Evolutionary conservation across 805 yeast genomes (phyloP).

Genomic region (Ogataea nonfermentans): DNA sequence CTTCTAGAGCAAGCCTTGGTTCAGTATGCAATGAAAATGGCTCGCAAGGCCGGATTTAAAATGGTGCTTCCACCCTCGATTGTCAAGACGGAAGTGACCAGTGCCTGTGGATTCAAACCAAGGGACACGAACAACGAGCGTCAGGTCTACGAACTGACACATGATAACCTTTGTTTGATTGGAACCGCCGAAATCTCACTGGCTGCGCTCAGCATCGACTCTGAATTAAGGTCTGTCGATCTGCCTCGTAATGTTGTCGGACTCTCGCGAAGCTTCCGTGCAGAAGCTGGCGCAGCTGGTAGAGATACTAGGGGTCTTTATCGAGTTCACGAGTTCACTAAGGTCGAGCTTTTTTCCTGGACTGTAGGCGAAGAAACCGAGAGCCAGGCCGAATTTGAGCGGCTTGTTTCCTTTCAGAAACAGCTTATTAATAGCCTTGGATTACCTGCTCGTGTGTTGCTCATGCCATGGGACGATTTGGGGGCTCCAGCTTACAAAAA

Average conservation of each 20-base stretch:
- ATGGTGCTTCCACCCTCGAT: constrained; percentile 83
- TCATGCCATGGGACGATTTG: constrained; percentile 87
- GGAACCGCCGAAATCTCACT: constrained; percentile 97
- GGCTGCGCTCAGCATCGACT: constrained; percentile 70
- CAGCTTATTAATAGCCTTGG: constrained; percentile 66
- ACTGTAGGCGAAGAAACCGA: constrained; percentile 32
- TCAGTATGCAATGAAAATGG: constrained; percentile 69
- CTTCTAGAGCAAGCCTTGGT: constrained; percentile 84
- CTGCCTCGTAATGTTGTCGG: constrained; percentile 71
- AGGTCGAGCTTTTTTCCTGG: constrained; percentile 90
- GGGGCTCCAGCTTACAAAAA: constrained; percentile 94
- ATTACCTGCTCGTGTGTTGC: constrained; percentile 72
- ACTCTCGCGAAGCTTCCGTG: constrained; percentile 81
- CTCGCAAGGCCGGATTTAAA: constrained; percentile 63
- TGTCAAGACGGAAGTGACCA: constrained; percentile 70
- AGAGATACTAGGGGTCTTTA: constrained; percentile 88
- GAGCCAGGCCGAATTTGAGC: constrained; percentile 54
- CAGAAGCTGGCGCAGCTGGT: constrained; percentile 98
- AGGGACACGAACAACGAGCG: constrained; percentile 83
- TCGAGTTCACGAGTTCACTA: constrained; percentile 94
- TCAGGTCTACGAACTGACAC: constrained; percentile 69
- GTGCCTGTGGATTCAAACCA: constrained; percentile 94
- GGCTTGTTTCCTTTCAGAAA: constrained; percentile 62
- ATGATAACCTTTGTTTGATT: constrained; percentile 58
- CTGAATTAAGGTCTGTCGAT: constrained; percentile 27